These are phyloP conservation scores for Candida saitoana DNA, from an alignment of 805 yeast genomes.

Conservation along the genomic window DNA sequence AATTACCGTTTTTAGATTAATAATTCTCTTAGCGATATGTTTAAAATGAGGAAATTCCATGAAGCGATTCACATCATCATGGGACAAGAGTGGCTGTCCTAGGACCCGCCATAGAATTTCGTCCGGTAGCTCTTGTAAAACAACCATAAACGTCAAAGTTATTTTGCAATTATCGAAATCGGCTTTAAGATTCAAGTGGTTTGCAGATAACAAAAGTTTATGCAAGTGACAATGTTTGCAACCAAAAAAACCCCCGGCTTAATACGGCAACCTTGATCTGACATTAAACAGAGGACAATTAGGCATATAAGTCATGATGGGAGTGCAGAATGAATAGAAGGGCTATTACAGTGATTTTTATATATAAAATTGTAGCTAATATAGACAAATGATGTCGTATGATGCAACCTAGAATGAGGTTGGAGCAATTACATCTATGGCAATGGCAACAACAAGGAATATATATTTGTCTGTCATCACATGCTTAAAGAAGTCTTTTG, in stretches of 20 bases:
- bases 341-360: no score
- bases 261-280: no score
- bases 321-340: no score
- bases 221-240: not conserved
- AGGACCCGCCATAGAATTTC: constrained; percentile 7
- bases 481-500: no score
- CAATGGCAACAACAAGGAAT: no score
- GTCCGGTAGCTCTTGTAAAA: constrained; percentile 5
- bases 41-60: constrained; percentile 1
- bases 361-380: no score
- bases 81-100: constrained; percentile 3
- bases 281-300: no score
- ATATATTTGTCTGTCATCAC: no score
- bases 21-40: not conserved
- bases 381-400: no score
- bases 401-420: no score
- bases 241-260: not conserved
- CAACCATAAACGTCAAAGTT: not conserved
- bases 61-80: not conserved
- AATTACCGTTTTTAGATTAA: not conserved
- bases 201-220: not conserved
- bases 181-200: not conserved
- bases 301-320: no score
- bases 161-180: not conserved
- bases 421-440: no score